These are phyloP conservation scores for Suillus subluteus DNA, from an alignment of 768 basidiomycete species.

Conservation along the genomic window DNA sequence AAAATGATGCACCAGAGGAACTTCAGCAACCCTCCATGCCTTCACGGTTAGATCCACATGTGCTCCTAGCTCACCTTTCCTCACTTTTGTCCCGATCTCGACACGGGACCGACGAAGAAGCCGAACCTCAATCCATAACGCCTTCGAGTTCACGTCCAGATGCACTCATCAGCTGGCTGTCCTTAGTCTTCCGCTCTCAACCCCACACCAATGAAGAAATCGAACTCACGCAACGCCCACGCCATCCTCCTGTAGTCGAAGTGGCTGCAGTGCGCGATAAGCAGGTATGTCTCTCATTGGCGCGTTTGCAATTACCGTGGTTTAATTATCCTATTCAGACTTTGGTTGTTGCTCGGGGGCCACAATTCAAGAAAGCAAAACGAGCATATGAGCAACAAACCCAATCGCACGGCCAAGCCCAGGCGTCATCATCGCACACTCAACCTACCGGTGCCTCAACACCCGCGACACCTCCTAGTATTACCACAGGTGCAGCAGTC, in stretches of 20 bases:
- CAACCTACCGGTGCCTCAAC: background rate
- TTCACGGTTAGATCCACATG: background rate
- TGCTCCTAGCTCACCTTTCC: background rate
- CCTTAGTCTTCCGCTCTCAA: background rate
- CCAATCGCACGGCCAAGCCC: background rate
- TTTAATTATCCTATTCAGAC: background rate
- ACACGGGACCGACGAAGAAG: background rate
- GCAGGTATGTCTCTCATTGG: background rate
- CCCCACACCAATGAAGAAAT: background rate
- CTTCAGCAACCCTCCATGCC: background rate
- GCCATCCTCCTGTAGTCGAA: background rate
- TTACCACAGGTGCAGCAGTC: background rate
- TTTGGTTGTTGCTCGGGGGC: background rate
- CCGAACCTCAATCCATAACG: background rate
- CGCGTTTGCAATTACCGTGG: background rate
- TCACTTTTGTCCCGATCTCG: background rate
- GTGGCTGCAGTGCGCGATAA: background rate
- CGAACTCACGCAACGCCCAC: too few relatives aligned
- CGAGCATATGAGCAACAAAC: background rate
- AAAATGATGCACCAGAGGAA: background rate
- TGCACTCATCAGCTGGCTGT: background rate
- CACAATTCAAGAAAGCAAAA: background rate
- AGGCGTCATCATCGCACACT: background rate
- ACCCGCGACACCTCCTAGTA: too few relatives aligned
- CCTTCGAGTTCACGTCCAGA: background rate